Evolutionary conservation across 345 rosid species (phyloP).

Genomic region (Clarkia xantiana): DNA sequence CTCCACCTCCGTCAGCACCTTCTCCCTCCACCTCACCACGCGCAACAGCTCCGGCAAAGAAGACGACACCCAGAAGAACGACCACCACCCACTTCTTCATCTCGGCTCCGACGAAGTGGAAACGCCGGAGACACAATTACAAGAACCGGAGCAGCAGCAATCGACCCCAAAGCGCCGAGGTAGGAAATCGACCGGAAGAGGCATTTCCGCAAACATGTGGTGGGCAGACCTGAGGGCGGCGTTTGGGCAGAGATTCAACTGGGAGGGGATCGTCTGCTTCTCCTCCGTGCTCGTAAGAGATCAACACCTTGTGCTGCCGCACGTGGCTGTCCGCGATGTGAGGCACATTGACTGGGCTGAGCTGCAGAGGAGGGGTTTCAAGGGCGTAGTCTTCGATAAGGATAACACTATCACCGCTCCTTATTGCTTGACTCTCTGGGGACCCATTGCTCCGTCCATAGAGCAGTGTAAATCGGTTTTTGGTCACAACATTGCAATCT

Average conservation of each 20-base stretch:
- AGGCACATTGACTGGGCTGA: constrained; percentile 76
- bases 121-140: constrained; percentile 18
- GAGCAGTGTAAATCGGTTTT: constrained; percentile 69
- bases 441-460: constrained; percentile 44
- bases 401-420: constrained; percentile 92
- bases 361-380: constrained; percentile 63
- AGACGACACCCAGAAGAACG: constrained; percentile 7
- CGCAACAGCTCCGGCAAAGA: constrained; percentile 27
- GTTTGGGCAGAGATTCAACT: constrained; percentile 72
- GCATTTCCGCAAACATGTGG: constrained; percentile 73
- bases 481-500: constrained; percentile 68
- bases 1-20: constrained; percentile 12
- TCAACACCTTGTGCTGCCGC: constrained; percentile 68
- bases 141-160: constrained; percentile 2
- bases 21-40: constrained; percentile 20
- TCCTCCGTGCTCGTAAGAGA: constrained; percentile 37
- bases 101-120: constrained; percentile 12
- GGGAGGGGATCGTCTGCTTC: constrained; percentile 72
- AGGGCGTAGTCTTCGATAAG: constrained; percentile 91
- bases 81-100: constrained; percentile 16
- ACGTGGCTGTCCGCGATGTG: constrained; percentile 56
- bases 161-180: constrained; percentile 10
- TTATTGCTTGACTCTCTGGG: constrained; percentile 66
- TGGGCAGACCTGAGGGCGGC: constrained; percentile 86
- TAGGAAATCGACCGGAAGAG: constrained; percentile 5